These are phyloP conservation scores for Galeopsis tetrahit DNA, from an alignment of 257 asterid species.

Conservation along the genomic window DNA sequence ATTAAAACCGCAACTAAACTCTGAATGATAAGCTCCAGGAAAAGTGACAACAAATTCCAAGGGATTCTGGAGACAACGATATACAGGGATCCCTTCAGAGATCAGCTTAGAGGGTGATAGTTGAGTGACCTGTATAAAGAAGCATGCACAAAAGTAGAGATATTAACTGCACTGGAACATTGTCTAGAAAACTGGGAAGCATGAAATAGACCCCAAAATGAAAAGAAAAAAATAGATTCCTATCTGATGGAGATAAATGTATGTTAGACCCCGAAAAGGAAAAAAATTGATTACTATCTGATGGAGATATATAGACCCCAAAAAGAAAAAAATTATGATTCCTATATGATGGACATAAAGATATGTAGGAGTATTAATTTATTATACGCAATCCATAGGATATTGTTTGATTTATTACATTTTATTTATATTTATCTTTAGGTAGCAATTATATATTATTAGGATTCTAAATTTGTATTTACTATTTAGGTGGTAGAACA, in stretches of 20 bases:
- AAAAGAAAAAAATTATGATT: background rate
- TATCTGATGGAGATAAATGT: background rate
- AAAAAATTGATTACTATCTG: background rate
- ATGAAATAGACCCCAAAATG: conserved; percentile 1
- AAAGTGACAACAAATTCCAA: conserved; percentile 65
- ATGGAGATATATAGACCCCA: background rate
- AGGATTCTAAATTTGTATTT: background rate
- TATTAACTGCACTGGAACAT: conserved; percentile 11
- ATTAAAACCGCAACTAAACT: conserved; percentile 76
- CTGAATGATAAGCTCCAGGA: conserved; percentile 80
- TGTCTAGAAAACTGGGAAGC: background rate
- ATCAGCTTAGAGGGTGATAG: conserved; percentile 65
- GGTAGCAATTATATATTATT: background rate
- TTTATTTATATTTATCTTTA: background rate
- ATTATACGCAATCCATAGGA: background rate
- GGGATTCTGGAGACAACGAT: conserved; percentile 74
- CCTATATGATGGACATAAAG: background rate
- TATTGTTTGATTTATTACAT: background rate
- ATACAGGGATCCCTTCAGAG: conserved; percentile 79
- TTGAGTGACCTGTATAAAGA: conserved; percentile 55
- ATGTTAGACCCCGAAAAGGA: too few relatives aligned
- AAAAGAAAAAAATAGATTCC: background rate
- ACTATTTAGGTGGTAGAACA: background rate
- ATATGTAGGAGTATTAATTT: background rate
- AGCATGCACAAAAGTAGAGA: conserved; percentile 19